Evolutionary conservation across 305 asterid genomes (phyloP).

Genomic region (Solanum hybrid): DNA sequence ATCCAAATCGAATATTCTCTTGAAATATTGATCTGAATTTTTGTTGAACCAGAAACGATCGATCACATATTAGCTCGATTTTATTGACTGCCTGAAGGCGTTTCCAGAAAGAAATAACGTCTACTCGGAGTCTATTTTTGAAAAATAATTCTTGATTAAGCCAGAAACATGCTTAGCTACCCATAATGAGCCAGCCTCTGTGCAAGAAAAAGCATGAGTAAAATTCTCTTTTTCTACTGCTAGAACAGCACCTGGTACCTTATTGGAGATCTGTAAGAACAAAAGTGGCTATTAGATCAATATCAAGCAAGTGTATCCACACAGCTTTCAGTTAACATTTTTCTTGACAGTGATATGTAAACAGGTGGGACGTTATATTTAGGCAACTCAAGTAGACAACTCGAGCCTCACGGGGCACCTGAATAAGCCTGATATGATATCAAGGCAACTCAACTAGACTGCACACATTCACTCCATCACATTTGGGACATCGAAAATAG

Average conservation of each 20-base stretch:
- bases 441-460: neutral
- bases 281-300: neutral
- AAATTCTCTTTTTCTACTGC: constrained; percentile 58
- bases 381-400: neutral
- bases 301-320: neutral
- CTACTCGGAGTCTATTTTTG: neutral
- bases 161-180: constrained; percentile 55
- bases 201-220: constrained; percentile 79
- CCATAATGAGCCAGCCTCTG: constrained; percentile 60
- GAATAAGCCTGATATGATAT: neutral
- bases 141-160: constrained; percentile 31
- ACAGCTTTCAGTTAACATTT: neutral
- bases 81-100: neutral
- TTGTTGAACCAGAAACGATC: neutral
- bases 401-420: neutral
- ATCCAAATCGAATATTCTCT: neutral
- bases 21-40: neutral
- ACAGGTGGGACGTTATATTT: neutral
- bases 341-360: neutral
- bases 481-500: neutral
- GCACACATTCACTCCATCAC: neutral
- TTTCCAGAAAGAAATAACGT: neutral
- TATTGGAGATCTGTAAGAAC: constrained; percentile 39
- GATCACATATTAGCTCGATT: neutral
- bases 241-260: constrained; percentile 35